phyloP scores from a whole-genome alignment of 2,329 filamentous ascomycete genomes.

The Colletotrichum sidae region DNA sequence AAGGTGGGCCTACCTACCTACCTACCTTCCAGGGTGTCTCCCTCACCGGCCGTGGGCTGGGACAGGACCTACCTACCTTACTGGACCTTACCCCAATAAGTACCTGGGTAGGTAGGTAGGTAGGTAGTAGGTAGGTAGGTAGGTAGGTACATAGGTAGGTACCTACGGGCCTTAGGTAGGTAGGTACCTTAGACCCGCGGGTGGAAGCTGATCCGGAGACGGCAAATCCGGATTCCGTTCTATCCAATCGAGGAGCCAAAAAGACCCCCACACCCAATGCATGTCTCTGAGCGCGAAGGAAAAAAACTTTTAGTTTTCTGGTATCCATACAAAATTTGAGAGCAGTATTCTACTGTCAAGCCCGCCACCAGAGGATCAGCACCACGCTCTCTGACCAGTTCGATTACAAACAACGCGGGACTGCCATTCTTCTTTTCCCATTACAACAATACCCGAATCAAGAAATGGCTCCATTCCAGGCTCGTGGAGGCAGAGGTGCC shows the following conservation, averaged over 20 bases:
- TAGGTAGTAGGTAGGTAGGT: no score
- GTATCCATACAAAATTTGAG: conserved; percentile 4
- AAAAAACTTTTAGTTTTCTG: conserved; percentile 31
- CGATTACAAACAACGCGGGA: conserved; percentile 12
- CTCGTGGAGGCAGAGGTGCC: conserved; percentile 49
- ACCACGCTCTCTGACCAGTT: conserved; percentile 16
- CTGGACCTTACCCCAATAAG: no score
- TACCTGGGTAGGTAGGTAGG: no score
- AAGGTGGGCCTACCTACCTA: no score
- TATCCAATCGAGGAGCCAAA: conserved; percentile 28
- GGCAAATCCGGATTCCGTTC: conserved; percentile 18
- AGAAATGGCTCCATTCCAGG: conserved; percentile 34
- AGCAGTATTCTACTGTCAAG: conserved; percentile 7
- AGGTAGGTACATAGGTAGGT: no score
- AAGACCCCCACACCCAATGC: conserved; percentile 32
- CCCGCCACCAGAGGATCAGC: conserved; percentile 21
- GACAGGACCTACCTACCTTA: no score
- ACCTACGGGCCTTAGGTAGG: no score
- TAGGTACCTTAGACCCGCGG: no score
- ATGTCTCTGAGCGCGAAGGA: conserved; percentile 17
- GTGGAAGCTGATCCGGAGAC: conserved; percentile 3
- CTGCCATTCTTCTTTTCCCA: conserved; percentile 8
- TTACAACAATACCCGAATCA: conserved; percentile 4
- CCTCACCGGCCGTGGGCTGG: no score
- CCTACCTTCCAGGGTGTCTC: no score